Evolutionary conservation across 495 filamentous ascomycete species (phyloP).

Genomic region (Penicillium roqueforti): DNA sequence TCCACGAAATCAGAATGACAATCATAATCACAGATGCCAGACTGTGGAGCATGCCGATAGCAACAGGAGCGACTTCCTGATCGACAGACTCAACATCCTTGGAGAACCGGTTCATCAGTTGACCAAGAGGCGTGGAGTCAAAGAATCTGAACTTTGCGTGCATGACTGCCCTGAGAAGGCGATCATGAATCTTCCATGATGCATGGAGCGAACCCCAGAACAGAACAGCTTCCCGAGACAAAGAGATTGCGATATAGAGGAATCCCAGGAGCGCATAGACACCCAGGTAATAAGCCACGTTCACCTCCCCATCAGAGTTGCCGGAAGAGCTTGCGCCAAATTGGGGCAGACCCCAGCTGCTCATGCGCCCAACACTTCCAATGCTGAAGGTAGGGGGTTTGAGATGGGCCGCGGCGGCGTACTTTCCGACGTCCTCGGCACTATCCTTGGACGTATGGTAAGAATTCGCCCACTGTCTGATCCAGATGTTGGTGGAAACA

Average conservation of each 20-base stretch:
- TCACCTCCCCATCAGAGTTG: conserved; percentile 50
- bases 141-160: conserved; percentile 96
- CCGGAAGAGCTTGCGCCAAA: conserved; percentile 22
- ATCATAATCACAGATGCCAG: conserved; percentile 79
- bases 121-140: conserved; percentile 91
- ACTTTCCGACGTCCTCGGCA: conserved; percentile 29
- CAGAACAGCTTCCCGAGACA: conserved; percentile 75
- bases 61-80: conserved; percentile 90
- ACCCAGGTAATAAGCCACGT: conserved; percentile 77
- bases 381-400: conserved; percentile 42
- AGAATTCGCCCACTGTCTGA: conserved; percentile 79
- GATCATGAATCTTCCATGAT: conserved; percentile 77
- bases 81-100: conserved; percentile 95
- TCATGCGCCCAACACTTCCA: conserved; percentile 36
- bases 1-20: conserved; percentile 81
- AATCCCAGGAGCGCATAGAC: conserved; percentile 79
- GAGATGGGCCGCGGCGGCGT: conserved; percentile 38
- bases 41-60: conserved; percentile 68
- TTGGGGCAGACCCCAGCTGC: conserved; percentile 27
- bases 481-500: conserved; percentile 89
- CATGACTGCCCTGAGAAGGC: conserved; percentile 72
- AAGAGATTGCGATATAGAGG: conserved; percentile 66
- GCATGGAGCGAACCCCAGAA: conserved; percentile 92
- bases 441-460: conserved; percentile 40
- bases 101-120: conserved; percentile 98